Evolutionary conservation across 768 basidiomycete species (phyloP).

Genomic region (Leccinellum luteum): DNA sequence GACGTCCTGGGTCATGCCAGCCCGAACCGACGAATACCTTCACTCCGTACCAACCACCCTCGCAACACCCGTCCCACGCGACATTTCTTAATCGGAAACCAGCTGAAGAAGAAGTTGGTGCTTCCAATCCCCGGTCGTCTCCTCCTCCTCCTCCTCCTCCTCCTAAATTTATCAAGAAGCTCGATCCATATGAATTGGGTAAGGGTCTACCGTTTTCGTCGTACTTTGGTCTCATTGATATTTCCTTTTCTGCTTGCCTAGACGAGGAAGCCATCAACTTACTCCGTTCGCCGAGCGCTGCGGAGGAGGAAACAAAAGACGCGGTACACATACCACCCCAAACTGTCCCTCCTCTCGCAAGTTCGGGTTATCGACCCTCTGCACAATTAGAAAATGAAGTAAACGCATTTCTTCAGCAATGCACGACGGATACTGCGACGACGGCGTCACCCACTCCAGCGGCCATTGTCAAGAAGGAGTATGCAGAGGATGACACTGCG

Average conservation of each 20-base stretch:
- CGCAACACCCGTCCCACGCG: constrained; percentile 19
- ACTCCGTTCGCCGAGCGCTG: constrained; percentile 7
- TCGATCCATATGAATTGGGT: constrained; percentile 32
- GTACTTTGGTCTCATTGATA: neutral
- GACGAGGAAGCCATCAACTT: constrained; percentile 24
- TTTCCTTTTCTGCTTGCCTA: neutral
- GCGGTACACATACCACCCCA: neutral
- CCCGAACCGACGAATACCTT: constrained; percentile 18
- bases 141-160: constrained; percentile 8
- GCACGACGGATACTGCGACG: neutral
- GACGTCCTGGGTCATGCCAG: neutral
- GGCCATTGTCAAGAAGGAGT: constrained; percentile 12
- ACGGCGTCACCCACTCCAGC: neutral
- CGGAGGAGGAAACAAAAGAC: constrained; percentile 2
- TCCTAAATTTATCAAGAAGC: constrained; percentile 23
- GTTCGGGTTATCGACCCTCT: constrained; percentile 8
- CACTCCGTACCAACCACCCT: constrained; percentile 26
- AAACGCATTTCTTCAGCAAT: neutral
- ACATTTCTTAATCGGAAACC: constrained; percentile 2
- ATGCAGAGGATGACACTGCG: constrained; percentile 5
- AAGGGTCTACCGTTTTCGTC: neutral
- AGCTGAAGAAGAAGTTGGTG: neutral
- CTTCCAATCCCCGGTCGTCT: neutral
- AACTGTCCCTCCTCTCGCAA: neutral
- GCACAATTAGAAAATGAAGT: constrained; percentile 4